These are phyloP conservation scores for Lachnellula subtilissima DNA, from an alignment of 2,329 filamentous ascomycete species.

Conservation along the genomic window DNA sequence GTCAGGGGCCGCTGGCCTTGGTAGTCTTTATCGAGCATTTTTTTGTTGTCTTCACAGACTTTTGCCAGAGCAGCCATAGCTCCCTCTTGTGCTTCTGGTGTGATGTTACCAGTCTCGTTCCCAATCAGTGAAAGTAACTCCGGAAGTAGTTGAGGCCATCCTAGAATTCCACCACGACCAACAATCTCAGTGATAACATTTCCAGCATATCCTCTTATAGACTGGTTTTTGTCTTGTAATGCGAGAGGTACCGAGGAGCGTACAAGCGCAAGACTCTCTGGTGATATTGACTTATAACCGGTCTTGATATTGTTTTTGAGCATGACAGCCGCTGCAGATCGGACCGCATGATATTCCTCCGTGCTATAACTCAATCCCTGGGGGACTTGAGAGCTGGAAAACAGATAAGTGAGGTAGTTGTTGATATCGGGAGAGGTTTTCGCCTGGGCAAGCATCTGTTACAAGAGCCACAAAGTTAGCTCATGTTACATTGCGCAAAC, in stretches of 20 bases:
- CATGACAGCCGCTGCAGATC: slow-evolving; percentile 86
- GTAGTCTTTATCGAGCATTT: slow-evolving; percentile 79
- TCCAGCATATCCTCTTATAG: slow-evolving; percentile 84
- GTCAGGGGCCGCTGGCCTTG: slow-evolving; percentile 83
- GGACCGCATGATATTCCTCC: slow-evolving; percentile 67
- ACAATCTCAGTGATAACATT: slow-evolving; percentile 94
- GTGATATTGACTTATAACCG: slow-evolving; percentile 70
- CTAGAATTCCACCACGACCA: slow-evolving; percentile 74
- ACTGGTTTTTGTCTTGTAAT: slow-evolving; percentile 73
- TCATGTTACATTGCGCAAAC: background rate
- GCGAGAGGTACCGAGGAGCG: slow-evolving; percentile 73
- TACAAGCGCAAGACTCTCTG: slow-evolving; percentile 68
- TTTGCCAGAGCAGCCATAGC: slow-evolving; percentile 90
- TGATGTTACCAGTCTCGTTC: slow-evolving; percentile 63
- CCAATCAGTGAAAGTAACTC: slow-evolving; percentile 74
- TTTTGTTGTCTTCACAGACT: slow-evolving; percentile 94
- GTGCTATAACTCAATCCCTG: slow-evolving; percentile 54
- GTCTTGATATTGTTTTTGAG: slow-evolving; percentile 88
- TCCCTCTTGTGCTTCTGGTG: slow-evolving; percentile 76
- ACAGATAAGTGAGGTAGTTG: slow-evolving; percentile 92
- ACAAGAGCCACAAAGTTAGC: slow-evolving; percentile 11
- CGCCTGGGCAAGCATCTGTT: slow-evolving; percentile 86
- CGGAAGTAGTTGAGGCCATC: slow-evolving; percentile 86
- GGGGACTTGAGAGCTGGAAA: slow-evolving; percentile 65
- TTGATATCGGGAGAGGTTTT: slow-evolving; percentile 88